phyloP scores from a whole-genome alignment of 768 basidiomycete genomes.

The Leccinum variicolor region DNA sequence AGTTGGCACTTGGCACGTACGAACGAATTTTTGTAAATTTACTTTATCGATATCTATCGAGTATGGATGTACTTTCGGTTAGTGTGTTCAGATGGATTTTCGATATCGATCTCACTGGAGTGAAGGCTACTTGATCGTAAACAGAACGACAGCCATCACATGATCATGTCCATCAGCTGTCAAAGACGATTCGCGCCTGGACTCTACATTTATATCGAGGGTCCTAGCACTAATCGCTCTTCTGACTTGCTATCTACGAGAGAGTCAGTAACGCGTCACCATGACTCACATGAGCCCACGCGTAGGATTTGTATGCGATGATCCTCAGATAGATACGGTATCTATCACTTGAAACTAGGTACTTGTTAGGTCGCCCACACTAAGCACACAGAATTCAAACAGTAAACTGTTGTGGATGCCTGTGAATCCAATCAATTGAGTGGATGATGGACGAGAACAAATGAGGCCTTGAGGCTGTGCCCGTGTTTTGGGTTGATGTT shows the following conservation, averaged over 20 bases:
- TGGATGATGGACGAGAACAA: too few relatives aligned
- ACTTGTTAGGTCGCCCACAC: too few relatives aligned
- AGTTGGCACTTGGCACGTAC: too few relatives aligned
- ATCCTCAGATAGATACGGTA: neutral
- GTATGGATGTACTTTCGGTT: too few relatives aligned
- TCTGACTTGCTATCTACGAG: neutral
- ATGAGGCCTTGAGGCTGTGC: too few relatives aligned
- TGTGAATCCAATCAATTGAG: neutral
- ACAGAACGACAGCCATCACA: neutral
- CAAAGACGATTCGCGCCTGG: neutral
- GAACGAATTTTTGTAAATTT: too few relatives aligned
- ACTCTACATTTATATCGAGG: neutral
- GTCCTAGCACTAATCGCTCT: neutral
- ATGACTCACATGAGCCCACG: neutral
- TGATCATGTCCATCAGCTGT: neutral
- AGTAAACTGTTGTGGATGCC: neutral
- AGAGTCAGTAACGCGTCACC: neutral
- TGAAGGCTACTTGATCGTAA: neutral
- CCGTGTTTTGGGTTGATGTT: neutral
- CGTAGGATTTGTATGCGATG: neutral
- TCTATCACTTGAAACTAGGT: neutral
- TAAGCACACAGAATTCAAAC: neutral
- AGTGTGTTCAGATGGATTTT: neutral
- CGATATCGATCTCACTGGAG: neutral
- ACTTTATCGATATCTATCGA: too few relatives aligned